phyloP scores from a whole-genome alignment of 345 rosid species.

The Eucalyptus curtisii region DNA sequence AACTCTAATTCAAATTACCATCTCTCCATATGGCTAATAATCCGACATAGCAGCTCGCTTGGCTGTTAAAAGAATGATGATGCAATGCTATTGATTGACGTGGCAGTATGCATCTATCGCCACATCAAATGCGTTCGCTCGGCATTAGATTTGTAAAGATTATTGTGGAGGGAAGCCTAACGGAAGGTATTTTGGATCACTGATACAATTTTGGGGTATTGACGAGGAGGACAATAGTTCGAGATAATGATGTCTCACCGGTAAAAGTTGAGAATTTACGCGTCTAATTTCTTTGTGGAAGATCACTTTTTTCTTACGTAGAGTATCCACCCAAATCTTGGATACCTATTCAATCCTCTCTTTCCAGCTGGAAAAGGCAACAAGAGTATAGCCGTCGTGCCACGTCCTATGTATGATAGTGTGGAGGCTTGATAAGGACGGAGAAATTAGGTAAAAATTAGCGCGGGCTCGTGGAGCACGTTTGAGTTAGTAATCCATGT shows the following conservation, averaged over 20 bases:
- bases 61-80: background rate
- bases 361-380: background rate
- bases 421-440: background rate
- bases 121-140: background rate
- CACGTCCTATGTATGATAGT: background rate
- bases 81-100: background rate
- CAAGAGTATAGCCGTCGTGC: background rate
- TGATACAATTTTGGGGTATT: background rate
- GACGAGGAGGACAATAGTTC: background rate
- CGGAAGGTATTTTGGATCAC: background rate
- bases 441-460: background rate
- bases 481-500: background rate
- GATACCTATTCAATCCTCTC: background rate
- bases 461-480: background rate
- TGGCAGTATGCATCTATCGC: background rate
- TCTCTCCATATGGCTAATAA: background rate
- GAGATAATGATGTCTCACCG: background rate
- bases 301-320: background rate
- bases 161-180: background rate
- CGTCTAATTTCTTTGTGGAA: background rate
- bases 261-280: background rate
- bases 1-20: background rate
- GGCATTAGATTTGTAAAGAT: background rate
- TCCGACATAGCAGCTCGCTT: accelerated
- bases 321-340: background rate